These are phyloP conservation scores for Ascochyta clinopodiicola DNA, from an alignment of 2,329 filamentous ascomycete genomes.

Conservation along the genomic window DNA sequence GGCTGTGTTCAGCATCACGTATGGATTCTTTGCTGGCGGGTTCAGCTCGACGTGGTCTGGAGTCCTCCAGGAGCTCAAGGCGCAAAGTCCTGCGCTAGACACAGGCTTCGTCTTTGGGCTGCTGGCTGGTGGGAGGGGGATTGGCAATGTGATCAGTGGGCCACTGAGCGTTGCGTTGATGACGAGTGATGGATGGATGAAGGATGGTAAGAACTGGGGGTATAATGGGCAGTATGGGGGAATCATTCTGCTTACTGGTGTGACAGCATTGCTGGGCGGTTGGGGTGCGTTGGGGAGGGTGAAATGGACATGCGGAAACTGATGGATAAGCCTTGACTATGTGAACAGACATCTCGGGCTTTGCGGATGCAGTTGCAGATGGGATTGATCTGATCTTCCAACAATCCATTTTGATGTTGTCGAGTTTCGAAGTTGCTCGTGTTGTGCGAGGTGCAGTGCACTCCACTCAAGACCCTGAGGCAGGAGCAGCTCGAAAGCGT, in stretches of 20 bases:
- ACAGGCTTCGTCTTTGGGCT: constrained; percentile 55
- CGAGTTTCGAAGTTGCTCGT: neutral
- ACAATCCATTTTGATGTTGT: neutral
- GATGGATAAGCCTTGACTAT: neutral
- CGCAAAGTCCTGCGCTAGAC: constrained; percentile 39
- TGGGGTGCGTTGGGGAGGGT: constrained; percentile 11
- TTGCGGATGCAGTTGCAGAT: neutral
- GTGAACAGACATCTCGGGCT: neutral
- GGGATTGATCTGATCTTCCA: neutral
- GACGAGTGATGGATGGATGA: constrained; percentile 14
- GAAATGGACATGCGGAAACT: neutral
- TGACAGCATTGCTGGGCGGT: constrained; percentile 37
- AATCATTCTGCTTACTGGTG: constrained; percentile 50
- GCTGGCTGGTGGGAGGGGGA: constrained; percentile 55
- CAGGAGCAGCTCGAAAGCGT: neutral
- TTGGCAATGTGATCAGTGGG: constrained; percentile 58
- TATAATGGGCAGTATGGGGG: constrained; percentile 51
- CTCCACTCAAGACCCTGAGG: constrained; percentile 1
- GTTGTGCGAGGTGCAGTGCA: constrained; percentile 1
- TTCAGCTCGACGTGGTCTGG: constrained; percentile 36
- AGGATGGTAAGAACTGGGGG: constrained; percentile 28
- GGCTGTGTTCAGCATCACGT: constrained; percentile 35
- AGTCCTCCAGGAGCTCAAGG: constrained; percentile 36
- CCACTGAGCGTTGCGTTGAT: constrained; percentile 56
- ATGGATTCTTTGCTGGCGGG: constrained; percentile 44